Percentiles rank a stretch among this genome's conserved stretches.
Conservation (phyloP, 176 grass and related monocot species). For the Eleusine coracana region DNA sequence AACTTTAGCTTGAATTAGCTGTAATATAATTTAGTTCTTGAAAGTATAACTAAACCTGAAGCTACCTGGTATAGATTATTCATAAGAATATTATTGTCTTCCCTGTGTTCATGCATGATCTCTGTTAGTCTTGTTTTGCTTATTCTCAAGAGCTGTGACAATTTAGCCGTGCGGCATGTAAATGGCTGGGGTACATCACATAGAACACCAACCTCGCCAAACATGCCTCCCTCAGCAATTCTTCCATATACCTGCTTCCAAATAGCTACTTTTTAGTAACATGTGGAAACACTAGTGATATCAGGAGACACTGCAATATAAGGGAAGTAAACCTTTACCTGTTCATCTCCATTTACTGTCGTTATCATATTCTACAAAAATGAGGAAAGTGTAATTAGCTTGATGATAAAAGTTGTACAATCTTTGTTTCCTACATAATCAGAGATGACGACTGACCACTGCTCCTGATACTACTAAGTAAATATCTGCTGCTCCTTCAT, state of each 20-base stretch:
- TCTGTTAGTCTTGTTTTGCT: slow-evolving; percentile 63
- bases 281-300: not conserved
- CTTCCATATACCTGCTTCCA: slow-evolving; percentile 60
- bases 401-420: slow-evolving; percentile 15
- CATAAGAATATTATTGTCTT: slow-evolving; percentile 67
- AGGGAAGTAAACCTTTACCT: slow-evolving; percentile 38
- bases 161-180: slow-evolving; percentile 66
- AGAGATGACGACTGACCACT: slow-evolving; percentile 66
- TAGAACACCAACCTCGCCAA: slow-evolving; percentile 75
- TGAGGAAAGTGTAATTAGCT: slow-evolving; percentile 29
- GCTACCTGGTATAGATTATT: slow-evolving; percentile 82
- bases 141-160: slow-evolving; percentile 86
- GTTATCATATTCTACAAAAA: slow-evolving; percentile 62
- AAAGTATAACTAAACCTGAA: slow-evolving; percentile 25
- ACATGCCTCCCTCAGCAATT: slow-evolving; percentile 58
- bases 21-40: not conserved
- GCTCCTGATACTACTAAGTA: slow-evolving; percentile 83
- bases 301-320: not conserved
- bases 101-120: slow-evolving; percentile 69
- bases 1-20: slow-evolving; percentile 14
- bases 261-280: slow-evolving; percentile 31
- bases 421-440: slow-evolving; percentile 9
- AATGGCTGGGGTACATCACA: slow-evolving; percentile 63
- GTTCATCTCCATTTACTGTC: slow-evolving; percentile 46
- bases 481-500: slow-evolving; percentile 73